Evolutionary conservation across 2,329 filamentous ascomycete species (phyloP), one percentile per base, ranked within the genome.

Genomic region (Trichoderma koningii): DNA sequence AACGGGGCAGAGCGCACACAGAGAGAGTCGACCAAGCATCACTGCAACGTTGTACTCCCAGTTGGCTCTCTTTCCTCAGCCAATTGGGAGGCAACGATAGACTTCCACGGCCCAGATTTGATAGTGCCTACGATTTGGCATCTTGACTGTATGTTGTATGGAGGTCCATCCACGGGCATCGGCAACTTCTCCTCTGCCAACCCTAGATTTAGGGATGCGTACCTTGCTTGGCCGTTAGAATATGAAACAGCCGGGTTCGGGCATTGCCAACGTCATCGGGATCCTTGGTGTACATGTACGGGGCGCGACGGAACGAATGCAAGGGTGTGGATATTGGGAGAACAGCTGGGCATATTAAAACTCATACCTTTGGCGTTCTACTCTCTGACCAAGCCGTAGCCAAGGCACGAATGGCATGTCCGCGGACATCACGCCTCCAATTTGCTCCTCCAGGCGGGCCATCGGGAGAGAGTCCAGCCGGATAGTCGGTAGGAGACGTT

Each of bases 1-100:
- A 15, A 44, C 28, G 48, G 19, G 38, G 38, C 47, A 52, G 57
- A 23, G 21, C 17, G 45, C 45, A 21, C 56, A 53, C 5, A 52
- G 23, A 61, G 38, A 62, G 23, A 61, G 38, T 52, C 42, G 48
- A 53, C 57, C 23, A 61, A 28, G 57, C 57, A 52, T 55, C 28
- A 28, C 60, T 63, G 60, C 60, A 63, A 63, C 60, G 60, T 63
- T 63, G 60, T 63, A 63, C 60, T 55, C 60, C 60, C 21, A 26
- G 51, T 26, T 28, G 50, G 41, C 26, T 48, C 41, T 41, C 41
- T n/a, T 26, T 21, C 41, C 26, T 47, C 14, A 48, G 51, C 60
- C 60, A 63, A 63, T 63, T 51, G 51, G 50, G 50, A 41, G 30
- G 38, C 51, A 55, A 38, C 60, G 60, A 63, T 55, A 47, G 41